Base-by-base conservation (phyloP, 805 yeast species). In the Candida incommunis region DNA sequence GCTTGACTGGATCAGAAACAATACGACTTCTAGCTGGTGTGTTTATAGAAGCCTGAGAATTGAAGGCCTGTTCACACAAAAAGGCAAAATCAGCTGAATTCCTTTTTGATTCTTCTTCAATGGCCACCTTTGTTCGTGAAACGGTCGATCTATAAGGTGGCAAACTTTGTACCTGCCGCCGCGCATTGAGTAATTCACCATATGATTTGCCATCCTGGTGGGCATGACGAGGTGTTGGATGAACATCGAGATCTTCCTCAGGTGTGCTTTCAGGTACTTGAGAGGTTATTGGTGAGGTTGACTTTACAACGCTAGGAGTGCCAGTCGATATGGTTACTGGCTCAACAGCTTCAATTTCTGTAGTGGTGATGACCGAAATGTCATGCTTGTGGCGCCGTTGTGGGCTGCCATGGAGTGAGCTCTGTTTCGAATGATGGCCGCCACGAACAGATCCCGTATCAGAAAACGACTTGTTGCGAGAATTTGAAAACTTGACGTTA, bases 61-160 rank as follows among this genome's bases (percentile, higher is more conserved):
- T 52, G 43, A 60, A 60, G 1, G 62, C 63, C 41, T 54, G 54
- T 41, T 61, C 64, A 11, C 59, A 52, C 31, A 59, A 45, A n/a
- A 53, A 54, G 2, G 61, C 64, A 43, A 59, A 58, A 40, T 51
- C 54, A n/a, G 48, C 49, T 18, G 54, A 35, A 4, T 45, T 44
- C 7, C 37, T 7, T 18, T 31, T 31, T n/a, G 37, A 31, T 18
- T 31, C 37, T 13, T 9, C 37, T 18, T 31, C 37, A 13, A 13
- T 9, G 4, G 13, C 37, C 5, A 5, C 7, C 5, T 11, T 18
- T 9, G 20, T 18, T 13, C 13, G 27, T 13, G 13, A 9, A 7
- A 9, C 18, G 7, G 11, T 31, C 7, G 37, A 31, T 18, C n/a
- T 11, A 18, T 31, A 31, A 7, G 37, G 37, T 31, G 37, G 37